Percentiles rank a stretch among this genome's conserved stretches.
Conservation (phyloP, 306 rosid species). For the Trichosanthes cucumerina region DNA sequence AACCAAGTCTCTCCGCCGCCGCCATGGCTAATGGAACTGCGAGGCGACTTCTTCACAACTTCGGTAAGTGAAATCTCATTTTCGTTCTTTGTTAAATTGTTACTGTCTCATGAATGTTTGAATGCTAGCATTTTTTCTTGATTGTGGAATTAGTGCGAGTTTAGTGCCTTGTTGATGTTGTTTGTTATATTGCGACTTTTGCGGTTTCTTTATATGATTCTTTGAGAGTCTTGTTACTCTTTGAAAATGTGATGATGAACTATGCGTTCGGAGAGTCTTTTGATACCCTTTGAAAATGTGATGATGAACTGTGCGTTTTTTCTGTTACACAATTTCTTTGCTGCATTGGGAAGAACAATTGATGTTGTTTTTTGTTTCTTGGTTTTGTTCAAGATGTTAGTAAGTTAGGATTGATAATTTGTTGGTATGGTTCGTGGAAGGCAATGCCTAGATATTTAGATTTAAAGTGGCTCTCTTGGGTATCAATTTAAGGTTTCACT, state of each 20-base stretch:
- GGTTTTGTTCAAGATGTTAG: neutral
- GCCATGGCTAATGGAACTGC: slow-evolving; percentile 14
- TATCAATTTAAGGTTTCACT: neutral
- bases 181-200: neutral
- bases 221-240: neutral
- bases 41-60: slow-evolving; percentile 15
- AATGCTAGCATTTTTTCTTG: neutral
- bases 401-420: neutral
- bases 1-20: neutral
- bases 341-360: neutral
- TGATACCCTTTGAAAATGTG: neutral
- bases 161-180: neutral
- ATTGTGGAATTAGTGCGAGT: neutral
- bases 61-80: neutral
- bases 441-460: neutral
- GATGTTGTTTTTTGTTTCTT: neutral
- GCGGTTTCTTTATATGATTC: neutral
- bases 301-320: neutral
- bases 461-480: neutral
- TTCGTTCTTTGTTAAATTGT: neutral
- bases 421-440: neutral
- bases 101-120: neutral
- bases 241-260: neutral
- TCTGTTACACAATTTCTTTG: neutral
- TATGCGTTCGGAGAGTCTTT: neutral